Conservation (phyloP, 2,329 filamentous ascomycete genomes). For the Neonectria neomacrospora region DNA sequence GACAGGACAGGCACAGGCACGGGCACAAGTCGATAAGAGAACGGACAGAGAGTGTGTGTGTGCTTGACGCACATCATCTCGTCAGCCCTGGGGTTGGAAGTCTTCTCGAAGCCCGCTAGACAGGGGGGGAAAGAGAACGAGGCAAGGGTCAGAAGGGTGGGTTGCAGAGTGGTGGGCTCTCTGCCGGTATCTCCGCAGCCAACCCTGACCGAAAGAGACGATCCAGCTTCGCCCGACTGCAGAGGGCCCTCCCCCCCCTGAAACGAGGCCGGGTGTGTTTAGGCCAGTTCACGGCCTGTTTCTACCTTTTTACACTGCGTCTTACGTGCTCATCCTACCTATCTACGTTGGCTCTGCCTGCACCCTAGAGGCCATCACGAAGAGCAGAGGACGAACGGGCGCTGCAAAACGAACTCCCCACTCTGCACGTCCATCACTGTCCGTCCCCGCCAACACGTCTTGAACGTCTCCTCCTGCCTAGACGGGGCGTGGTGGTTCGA, state of each 20-base stretch:
- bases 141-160: not conserved
- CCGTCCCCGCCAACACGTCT: not conserved
- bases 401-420: too few species aligned
- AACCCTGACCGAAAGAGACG: not conserved
- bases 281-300: too few species aligned
- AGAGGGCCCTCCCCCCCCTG: not conserved
- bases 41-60: not conserved
- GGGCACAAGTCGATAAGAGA: too few species aligned
- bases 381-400: too few species aligned
- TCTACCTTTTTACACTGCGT: too few species aligned
- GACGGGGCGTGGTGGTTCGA: not conserved
- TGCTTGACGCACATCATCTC: conserved; percentile 22
- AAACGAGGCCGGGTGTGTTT: not conserved
- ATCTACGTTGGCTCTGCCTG: too few species aligned
- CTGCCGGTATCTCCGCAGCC: not conserved
- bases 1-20: not conserved
- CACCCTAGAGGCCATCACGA: too few species aligned
- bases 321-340: too few species aligned
- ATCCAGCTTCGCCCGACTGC: too few species aligned
- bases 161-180: not conserved
- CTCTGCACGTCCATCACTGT: too few species aligned
- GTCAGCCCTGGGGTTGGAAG: conserved; percentile 26
- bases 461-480: not conserved
- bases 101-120: conserved; percentile 25
- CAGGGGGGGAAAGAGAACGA: not conserved